phyloP scores from a whole-genome alignment of 148 eudicot genomes.

The Fagopyrum tataricum region DNA sequence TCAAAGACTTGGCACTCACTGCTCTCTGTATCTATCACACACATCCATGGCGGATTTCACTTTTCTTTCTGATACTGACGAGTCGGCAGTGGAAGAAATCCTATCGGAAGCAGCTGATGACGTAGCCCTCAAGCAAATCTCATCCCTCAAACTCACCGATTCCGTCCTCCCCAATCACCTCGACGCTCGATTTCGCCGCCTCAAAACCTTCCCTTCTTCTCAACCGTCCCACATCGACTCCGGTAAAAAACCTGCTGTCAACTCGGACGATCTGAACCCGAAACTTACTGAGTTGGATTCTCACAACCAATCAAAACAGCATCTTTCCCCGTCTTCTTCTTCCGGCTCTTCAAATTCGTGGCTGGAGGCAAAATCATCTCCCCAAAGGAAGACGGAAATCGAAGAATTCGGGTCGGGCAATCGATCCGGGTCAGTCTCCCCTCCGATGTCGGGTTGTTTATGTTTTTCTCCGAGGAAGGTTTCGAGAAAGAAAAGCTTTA shows the following conservation, averaged over 20 bases:
- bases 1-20: not conserved
- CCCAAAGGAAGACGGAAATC: conserved; percentile 17
- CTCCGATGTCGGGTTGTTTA: conserved; percentile 57
- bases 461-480: conserved; percentile 66
- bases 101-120: conserved; percentile 65
- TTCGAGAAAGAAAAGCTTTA: conserved; percentile 27
- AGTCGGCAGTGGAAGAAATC: conserved; percentile 56
- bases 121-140: conserved; percentile 63
- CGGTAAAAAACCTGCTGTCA: conserved; percentile 17
- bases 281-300: not conserved
- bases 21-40: not conserved
- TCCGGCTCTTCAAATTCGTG: conserved; percentile 29
- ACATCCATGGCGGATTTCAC: conserved; percentile 48
- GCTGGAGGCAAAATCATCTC: conserved; percentile 25
- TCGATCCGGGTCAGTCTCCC: conserved; percentile 22
- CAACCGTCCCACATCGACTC: not conserved
- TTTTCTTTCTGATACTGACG: conserved; percentile 45
- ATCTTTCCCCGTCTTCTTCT: conserved; percentile 18
- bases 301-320: not conserved
- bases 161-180: conserved; percentile 66
- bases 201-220: conserved; percentile 58
- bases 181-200: conserved; percentile 61
- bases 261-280: not conserved
- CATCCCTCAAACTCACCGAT: conserved; percentile 63
- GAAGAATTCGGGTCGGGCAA: conserved; percentile 18